Conservation (phyloP, 371 early-diverging fungal genomes). For the Circinella umbellata region DNA sequence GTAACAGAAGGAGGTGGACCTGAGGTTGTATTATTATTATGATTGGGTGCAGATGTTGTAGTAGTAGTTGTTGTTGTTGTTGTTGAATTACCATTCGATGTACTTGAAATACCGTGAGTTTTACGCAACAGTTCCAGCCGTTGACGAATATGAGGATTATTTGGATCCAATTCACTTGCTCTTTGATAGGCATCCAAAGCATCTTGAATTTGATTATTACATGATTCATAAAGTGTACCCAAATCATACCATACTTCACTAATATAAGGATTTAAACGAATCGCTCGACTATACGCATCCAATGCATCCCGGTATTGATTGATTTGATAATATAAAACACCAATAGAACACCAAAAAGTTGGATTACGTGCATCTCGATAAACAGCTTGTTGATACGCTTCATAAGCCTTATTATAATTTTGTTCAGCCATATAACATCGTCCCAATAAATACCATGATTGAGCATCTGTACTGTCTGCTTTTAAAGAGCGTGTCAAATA, state of each 20-base stretch:
- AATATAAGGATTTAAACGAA: constrained; percentile 91
- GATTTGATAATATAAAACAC: constrained; percentile 96
- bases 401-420: constrained; percentile 95
- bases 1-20: constrained; percentile 9
- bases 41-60: too few relatives aligned
- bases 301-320: constrained; percentile 95
- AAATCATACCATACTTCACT: constrained; percentile 97
- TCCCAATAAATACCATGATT: constrained; percentile 95
- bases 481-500: constrained; percentile 85
- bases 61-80: not conserved
- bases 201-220: constrained; percentile 96
- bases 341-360: constrained; percentile 98
- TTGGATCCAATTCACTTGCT: constrained; percentile 91
- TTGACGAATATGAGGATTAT: constrained; percentile 77
- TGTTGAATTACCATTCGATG: not conserved
- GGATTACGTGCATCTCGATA: constrained; percentile 93
- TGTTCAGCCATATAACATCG: constrained; percentile 96
- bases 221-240: constrained; percentile 95
- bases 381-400: constrained; percentile 97
- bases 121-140: constrained; percentile 60
- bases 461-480: constrained; percentile 86
- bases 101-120: constrained; percentile 12
- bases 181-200: constrained; percentile 96
- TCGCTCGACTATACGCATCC: constrained; percentile 96
- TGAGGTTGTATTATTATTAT: too few relatives aligned